Evolutionary conservation across 306 rosid species (phyloP).

Genomic region (Cucurbita maxima): DNA sequence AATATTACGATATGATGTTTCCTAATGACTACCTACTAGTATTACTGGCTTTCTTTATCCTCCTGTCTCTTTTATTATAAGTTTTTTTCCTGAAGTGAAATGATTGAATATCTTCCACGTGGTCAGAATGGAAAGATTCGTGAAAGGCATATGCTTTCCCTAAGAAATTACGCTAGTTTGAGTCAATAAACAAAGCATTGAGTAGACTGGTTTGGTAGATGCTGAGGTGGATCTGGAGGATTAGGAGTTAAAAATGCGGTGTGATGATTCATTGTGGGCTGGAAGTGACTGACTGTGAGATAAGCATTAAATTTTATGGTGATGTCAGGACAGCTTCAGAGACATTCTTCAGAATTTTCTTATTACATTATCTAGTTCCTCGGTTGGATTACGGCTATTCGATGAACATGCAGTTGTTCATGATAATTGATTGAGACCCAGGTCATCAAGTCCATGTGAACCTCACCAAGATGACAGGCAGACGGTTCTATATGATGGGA

Average conservation of each 20-base stretch:
- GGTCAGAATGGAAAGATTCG: not conserved
- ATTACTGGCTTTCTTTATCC: not conserved
- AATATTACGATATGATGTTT: not conserved
- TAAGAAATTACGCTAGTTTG: not conserved
- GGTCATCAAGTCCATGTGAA: not conserved
- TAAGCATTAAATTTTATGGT: not conserved
- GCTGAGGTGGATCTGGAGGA: not conserved
- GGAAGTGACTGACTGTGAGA: not conserved
- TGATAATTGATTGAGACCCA: not conserved
- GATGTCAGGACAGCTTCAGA: not conserved
- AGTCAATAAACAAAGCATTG: not conserved
- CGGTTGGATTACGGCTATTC: not conserved
- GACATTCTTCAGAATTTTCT: not conserved
- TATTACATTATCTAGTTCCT: not conserved
- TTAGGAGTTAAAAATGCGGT: not conserved
- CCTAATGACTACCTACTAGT: not conserved
- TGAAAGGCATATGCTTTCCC: not conserved
- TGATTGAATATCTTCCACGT: not conserved
- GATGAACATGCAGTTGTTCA: too few species aligned
- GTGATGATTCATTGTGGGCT: not conserved
- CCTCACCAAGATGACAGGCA: not conserved
- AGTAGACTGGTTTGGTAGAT: not conserved
- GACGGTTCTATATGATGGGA: not conserved
- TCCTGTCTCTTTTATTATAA: not conserved
- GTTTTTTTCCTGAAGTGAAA: not conserved